A percentile compares a stretch with the other conserved stretches of the same genome.
phyloP scores from a whole-genome alignment of 495 filamentous ascomycete genomes.

The Penicillium verhagenii region DNA sequence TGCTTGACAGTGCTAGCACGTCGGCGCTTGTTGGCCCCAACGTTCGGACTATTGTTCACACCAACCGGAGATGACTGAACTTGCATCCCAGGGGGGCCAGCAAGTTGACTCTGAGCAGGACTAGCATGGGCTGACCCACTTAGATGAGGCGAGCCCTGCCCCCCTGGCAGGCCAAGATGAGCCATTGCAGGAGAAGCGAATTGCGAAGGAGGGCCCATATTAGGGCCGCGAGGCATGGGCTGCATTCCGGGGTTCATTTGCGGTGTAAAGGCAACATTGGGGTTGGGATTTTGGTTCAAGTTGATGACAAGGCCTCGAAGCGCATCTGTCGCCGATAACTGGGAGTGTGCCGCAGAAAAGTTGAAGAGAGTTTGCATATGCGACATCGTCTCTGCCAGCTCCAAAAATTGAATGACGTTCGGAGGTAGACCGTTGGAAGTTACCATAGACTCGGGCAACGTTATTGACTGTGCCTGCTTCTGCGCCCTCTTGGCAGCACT shows the following conservation, averaged over 20 bases:
- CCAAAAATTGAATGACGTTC: constrained; percentile 64
- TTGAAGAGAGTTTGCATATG: constrained; percentile 68
- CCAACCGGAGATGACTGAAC: constrained; percentile 67
- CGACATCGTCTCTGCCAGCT: constrained; percentile 73
- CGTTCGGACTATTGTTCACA: constrained; percentile 81
- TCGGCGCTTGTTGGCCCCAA: constrained; percentile 69
- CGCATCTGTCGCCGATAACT: constrained; percentile 57
- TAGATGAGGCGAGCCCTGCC: constrained; percentile 45
- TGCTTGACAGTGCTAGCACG: constrained; percentile 74
- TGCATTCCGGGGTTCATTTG: constrained; percentile 43
- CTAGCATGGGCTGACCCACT: constrained; percentile 47
- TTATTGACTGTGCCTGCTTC: constrained; percentile 53
- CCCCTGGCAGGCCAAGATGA: constrained; percentile 46
- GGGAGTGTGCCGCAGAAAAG: constrained; percentile 57
- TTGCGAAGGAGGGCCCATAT: constrained; percentile 42
- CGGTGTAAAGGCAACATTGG: constrained; percentile 30
- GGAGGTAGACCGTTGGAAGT: constrained; percentile 58
- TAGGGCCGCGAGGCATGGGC: constrained; percentile 35
- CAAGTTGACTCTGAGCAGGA: constrained; percentile 44
- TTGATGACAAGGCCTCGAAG: constrained; percentile 58
- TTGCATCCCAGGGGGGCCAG: constrained; percentile 61
- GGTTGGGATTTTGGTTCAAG: constrained; percentile 33
- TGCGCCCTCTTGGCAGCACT: constrained; percentile 51
- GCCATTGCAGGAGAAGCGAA: constrained; percentile 53
- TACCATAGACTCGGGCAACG: constrained; percentile 62